Percentiles rank a stretch among this genome's conserved stretches.
Conservation (phyloP, 495 filamentous ascomycete species). For the Penicillium samsonianum region DNA sequence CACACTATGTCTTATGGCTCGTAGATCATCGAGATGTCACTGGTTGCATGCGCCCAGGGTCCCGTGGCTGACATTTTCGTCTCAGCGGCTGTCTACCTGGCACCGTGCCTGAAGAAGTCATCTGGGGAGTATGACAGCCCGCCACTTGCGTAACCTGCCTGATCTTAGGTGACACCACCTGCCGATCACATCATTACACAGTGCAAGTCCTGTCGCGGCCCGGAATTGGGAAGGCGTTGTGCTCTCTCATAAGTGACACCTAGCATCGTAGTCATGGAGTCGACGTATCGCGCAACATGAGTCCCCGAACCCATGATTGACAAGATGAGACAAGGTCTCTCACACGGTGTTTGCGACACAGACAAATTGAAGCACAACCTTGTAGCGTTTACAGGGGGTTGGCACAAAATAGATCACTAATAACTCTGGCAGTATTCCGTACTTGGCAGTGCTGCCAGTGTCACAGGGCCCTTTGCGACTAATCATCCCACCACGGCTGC, state of each 20-base stretch:
- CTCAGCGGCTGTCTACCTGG: conserved; percentile 9
- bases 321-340: conserved; percentile 1
- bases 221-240: conserved; percentile 6
- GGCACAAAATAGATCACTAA: conserved; percentile 17
- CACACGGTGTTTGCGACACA: background rate
- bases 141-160: conserved; percentile 18
- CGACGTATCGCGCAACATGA: background rate
- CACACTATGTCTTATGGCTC: background rate
- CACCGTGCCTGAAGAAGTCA: conserved; percentile 4
- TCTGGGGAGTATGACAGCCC: conserved; percentile 9
- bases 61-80: conserved; percentile 18
- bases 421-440: conserved; percentile 4
- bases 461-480: conserved; percentile 15
- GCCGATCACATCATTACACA: conserved; percentile 13
- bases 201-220: conserved; percentile 14
- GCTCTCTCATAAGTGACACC: background rate
- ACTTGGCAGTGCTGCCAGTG: conserved; percentile 2
- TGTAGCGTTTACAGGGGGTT: conserved; percentile 7
- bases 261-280: background rate
- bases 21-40: conserved; percentile 9
- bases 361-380: background rate
- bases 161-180: conserved; percentile 5
- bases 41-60: conserved; percentile 6
- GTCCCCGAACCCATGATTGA: background rate
- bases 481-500: conserved; percentile 21